Conservation (phyloP, 495 filamentous ascomycete genomes). For the Pseudevernia furfuracea region DNA sequence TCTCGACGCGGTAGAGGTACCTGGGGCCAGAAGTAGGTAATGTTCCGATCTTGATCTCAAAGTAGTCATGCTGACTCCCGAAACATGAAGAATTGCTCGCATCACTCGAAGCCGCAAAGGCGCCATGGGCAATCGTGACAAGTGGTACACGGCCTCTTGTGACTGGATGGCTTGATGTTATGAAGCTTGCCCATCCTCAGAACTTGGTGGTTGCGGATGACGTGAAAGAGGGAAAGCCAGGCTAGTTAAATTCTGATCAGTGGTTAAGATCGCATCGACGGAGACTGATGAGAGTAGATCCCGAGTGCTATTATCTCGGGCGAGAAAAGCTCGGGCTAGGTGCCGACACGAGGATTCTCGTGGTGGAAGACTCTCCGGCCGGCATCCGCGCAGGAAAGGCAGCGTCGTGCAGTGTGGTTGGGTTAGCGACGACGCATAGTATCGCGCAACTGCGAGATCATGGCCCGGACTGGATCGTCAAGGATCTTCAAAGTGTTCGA, state of each 20-base stretch:
- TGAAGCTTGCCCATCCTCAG: constrained; percentile 64
- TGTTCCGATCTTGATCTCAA: background rate
- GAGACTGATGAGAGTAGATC: constrained; percentile 33
- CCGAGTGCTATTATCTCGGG: constrained; percentile 73
- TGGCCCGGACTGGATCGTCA: constrained; percentile 80
- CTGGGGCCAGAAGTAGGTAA: constrained; percentile 45
- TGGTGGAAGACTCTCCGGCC: constrained; percentile 91
- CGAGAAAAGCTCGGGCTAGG: constrained; percentile 52
- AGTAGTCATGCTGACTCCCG: background rate
- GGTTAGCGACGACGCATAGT: constrained; percentile 78
- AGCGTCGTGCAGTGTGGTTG: constrained; percentile 81
- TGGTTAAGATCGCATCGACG: constrained; percentile 31
- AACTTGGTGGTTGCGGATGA: constrained; percentile 80
- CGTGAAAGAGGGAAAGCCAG: constrained; percentile 76
- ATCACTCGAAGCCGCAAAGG: constrained; percentile 47
- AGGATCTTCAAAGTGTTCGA: constrained; percentile 65
- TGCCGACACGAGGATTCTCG: constrained; percentile 51
- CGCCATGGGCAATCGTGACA: constrained; percentile 88
- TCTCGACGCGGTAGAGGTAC: constrained; percentile 72
- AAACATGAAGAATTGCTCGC: constrained; percentile 39
- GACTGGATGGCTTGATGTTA: constrained; percentile 73
- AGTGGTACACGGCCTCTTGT: constrained; percentile 77
- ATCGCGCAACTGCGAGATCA: constrained; percentile 60
- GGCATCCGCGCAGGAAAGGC: constrained; percentile 82
- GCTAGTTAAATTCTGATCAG: background rate